Base-by-base conservation (phyloP, 768 basidiomycete genomes). In the Mrakia blollopis region DNA sequence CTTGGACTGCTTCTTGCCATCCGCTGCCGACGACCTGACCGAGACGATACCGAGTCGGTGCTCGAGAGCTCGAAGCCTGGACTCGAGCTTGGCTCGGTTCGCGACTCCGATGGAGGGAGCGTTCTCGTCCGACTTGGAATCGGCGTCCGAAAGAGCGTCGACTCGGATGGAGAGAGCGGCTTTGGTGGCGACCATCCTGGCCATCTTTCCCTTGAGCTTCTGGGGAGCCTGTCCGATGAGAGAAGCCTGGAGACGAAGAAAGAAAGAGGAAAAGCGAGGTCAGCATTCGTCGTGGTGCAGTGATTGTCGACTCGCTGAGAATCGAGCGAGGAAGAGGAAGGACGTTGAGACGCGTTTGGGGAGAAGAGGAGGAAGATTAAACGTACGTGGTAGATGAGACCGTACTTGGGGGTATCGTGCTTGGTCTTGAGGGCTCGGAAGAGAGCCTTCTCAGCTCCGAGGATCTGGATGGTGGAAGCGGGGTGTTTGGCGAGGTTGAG, bases 121-220 rank as follows among this genome's bases (percentile, higher is more conserved):
- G 10, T 86, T 84, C 54, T 89, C 85, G 77, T 91, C 93, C 14
- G 84, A 83, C 84, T 98, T 97, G 80, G 90, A 91, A 78, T 98
- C 93, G 13, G 90, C 87, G 78, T 97, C 94, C 60, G 95, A 91
- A 65, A 99, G 90, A 10, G 97, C 97, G 80, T 99, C 97, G 52
- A 98, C 93, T 84, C 97, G 96, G 81, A 97, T 93, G 7, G 96
- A 96, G 21, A 99, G 89, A 0, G 97, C 92, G 5, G 96, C 90
- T 87, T 99, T 99, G 68, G 97, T 98, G 69, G 97, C 95, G 41
- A 98, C 94, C 97, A 99, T 99, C 81, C 97, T 92, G 30, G 97
- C 97, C 97, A 98, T 98, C 91, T 98, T 99, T 81, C 96, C 96
- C 87, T 98, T 99, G 80, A 98, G 88, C 85, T 98, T 98, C 77